A percentile compares a stretch with the other conserved stretches of the same genome.
Conservation (phyloP, 1,139 yeast species). For the Pichia inconspicua region DNA sequence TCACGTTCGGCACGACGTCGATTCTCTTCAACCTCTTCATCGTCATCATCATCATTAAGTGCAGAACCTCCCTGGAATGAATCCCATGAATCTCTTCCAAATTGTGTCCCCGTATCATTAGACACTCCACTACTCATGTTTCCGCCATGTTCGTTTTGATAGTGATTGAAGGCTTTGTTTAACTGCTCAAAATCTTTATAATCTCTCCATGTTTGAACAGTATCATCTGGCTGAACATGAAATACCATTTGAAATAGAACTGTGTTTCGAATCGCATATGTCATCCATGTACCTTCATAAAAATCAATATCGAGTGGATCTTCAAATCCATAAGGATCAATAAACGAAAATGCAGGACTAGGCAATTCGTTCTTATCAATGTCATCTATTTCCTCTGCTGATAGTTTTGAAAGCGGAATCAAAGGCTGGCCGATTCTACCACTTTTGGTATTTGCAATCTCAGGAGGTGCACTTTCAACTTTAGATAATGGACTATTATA, state of each 20-base stretch:
- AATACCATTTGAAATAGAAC: constrained; percentile 74
- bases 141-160: constrained; percentile 37
- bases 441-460: constrained; percentile 3
- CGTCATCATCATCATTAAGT: constrained; percentile 5
- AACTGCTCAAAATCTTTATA: constrained; percentile 64
- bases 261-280: constrained; percentile 79
- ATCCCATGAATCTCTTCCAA: background rate
- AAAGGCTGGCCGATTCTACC: background rate
- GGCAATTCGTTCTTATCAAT: constrained; percentile 23
- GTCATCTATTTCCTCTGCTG: constrained; percentile 22
- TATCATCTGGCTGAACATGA: constrained; percentile 91
- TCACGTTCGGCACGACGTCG: constrained; percentile 16
- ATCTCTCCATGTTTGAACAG: constrained; percentile 81
- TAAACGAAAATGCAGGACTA: constrained; percentile 32
- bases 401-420: constrained; percentile 17
- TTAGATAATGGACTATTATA: background rate
- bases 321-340: constrained; percentile 81
- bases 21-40: constrained; percentile 11
- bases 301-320: constrained; percentile 80
- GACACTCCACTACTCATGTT: background rate
- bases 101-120: background rate
- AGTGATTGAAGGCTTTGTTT: constrained; percentile 45
- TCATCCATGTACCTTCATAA: constrained; percentile 83
- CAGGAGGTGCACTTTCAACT: constrained; percentile 4
- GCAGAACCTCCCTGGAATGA: constrained; percentile 1